Base-by-base conservation (phyloP, 257 asterid genomes). In the Solanum etuberosum region DNA sequence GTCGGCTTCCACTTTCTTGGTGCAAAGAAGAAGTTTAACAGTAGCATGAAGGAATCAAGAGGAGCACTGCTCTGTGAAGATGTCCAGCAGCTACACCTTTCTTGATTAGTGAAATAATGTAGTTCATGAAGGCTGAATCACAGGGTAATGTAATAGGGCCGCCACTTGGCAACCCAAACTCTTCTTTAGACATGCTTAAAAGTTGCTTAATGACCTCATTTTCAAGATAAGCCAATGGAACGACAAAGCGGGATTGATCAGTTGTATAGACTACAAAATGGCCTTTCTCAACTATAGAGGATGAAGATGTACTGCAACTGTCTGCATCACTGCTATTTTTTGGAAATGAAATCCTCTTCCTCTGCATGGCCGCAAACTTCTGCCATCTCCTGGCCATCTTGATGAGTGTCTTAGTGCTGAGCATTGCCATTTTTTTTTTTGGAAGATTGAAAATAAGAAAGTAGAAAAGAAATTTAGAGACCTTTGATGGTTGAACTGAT, bases 261-360 rank as follows among this genome's bases (percentile, higher is more conserved):
- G 7, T 3, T 18, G 92, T 86, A 48, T 91, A 92, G 3, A 89
- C 86, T 3, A 89, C 77, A 87, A 92, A 88, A 83, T 90, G 91
- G 40, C 94, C 92, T 77, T 89, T 92, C 27, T 77, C 89, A 5
- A 83, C 82, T 12, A 72, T 12, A 0, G 5, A 9, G 1, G 85
- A 3, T 27, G 54, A 31, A 1, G 40, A 71, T 11, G 35, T n/a
- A 67, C 51, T 23, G 3, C 9, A 29, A 13, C 61, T 72, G 21
- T n/a, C 37, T 48, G 27, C 54, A 27, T 11, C 25, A 57, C 5
- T 20, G 7, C 4, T 25, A 57, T 57, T 57, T 20, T 11, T 57
- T 57, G 12, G 25, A 57, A 57, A 57, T 20, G 65, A 0, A 57
- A 57, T 57, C 65, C 65, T 57, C 65, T 57, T 57, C 65, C 65